These are phyloP conservation scores for Hanseniaspora pseudoguilliermondii DNA, from an alignment of 805 yeast species.

Conservation along the genomic window DNA sequence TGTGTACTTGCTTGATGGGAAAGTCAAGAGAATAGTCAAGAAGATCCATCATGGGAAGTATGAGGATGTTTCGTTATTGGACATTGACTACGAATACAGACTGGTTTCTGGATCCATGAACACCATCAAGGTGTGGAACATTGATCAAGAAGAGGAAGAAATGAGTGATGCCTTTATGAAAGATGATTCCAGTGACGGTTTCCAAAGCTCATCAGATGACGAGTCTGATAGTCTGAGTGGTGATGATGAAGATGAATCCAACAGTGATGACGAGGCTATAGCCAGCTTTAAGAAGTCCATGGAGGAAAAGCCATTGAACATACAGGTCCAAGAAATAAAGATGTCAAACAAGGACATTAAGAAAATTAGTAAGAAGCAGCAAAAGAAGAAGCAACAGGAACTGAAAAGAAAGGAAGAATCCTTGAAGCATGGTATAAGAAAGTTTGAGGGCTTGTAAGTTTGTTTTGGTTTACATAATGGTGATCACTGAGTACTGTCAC, in stretches of 20 bases:
- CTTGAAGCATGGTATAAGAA: conserved; percentile 48
- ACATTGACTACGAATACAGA: conserved; percentile 69
- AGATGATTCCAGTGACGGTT: conserved; percentile 12
- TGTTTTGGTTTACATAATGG: too few relatives aligned
- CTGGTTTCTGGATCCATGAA: conserved; percentile 78
- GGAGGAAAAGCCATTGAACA: background rate
- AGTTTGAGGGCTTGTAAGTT: conserved; percentile 44
- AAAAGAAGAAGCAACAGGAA: conserved; percentile 15
- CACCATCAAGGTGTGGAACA: conserved; percentile 61
- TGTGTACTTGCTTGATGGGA: conserved; percentile 53
- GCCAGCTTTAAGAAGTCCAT: conserved; percentile 5
- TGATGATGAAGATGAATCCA: conserved; percentile 18
- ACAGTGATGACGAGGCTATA: conserved; percentile 13
- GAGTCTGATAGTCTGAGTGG: conserved; percentile 22
- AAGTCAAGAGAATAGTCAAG: conserved; percentile 50
- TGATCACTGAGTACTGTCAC: too few relatives aligned
- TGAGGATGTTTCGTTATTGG: conserved; percentile 69
- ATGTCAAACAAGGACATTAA: conserved; percentile 20
- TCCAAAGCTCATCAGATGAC: conserved; percentile 12
- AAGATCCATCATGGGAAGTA: conserved; percentile 49
- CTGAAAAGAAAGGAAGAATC: conserved; percentile 27
- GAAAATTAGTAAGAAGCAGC: conserved; percentile 1
- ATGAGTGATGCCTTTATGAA: conserved; percentile 17
- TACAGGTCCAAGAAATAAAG: conserved; percentile 13
- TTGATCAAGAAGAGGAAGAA: conserved; percentile 23